Conservation (phyloP, 306 rosid genomes). For the Hippophae tibetana region DNA sequence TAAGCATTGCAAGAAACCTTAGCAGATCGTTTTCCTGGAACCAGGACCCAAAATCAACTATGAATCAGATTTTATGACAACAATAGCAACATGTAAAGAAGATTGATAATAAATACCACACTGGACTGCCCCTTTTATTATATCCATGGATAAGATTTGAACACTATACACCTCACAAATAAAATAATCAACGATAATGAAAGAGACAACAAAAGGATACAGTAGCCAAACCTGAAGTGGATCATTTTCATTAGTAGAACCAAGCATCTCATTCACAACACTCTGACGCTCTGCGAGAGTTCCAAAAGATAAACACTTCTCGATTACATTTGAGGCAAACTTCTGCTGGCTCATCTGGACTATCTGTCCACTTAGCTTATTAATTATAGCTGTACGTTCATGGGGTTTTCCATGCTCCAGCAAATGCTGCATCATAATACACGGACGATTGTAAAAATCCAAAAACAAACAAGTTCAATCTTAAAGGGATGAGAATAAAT, state of each 20-base stretch:
- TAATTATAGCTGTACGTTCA: constrained; percentile 74
- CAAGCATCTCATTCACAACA: constrained; percentile 87
- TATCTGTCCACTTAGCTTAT: constrained; percentile 68
- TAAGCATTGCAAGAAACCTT: no score
- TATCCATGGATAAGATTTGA: no score
- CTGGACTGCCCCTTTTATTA: no score
- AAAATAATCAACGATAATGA: neutral
- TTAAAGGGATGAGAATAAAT: neutral
- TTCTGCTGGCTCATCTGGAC: constrained; percentile 99
- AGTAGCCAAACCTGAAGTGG: constrained; percentile 73
- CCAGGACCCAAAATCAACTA: no score
- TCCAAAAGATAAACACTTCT: constrained; percentile 75
- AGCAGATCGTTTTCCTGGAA: no score
- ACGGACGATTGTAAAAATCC: neutral
- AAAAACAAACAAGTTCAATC: neutral
- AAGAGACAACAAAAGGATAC: neutral
- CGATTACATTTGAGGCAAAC: constrained; percentile 92
- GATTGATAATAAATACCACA: no score
- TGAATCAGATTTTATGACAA: no score
- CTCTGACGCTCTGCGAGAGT: constrained; percentile 66
- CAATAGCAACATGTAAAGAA: no score
- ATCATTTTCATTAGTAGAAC: constrained; percentile 89
- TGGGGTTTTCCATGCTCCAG: constrained; percentile 86
- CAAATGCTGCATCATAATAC: constrained; percentile 45
- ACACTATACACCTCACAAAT: no score